These are phyloP conservation scores for Daldinia decipiens DNA, from an alignment of 495 filamentous ascomycete species.

Conservation along the genomic window DNA sequence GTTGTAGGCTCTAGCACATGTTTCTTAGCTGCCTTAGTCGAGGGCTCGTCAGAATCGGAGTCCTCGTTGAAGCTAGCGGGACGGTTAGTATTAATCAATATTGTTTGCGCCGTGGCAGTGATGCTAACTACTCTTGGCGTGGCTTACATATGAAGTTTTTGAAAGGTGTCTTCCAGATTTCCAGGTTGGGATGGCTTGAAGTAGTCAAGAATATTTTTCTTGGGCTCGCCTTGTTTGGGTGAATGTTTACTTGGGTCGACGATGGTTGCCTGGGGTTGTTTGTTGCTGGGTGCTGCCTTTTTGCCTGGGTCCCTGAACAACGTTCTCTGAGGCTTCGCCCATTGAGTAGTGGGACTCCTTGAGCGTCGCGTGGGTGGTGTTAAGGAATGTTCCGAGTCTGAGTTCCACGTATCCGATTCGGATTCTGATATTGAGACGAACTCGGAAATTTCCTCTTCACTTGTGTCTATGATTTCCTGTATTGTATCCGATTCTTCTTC, in stretches of 20 bases:
- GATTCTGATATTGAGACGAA: slow-evolving; percentile 35
- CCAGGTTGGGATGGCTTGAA: slow-evolving; percentile 26
- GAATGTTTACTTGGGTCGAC: slow-evolving; percentile 22
- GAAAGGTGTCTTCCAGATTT: slow-evolving; percentile 44
- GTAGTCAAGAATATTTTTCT: slow-evolving; percentile 1
- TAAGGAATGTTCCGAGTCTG: slow-evolving; percentile 35
- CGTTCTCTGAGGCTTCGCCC: slow-evolving; percentile 32
- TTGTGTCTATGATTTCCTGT: slow-evolving; percentile 3
- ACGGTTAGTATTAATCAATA: slow-evolving; percentile 22
- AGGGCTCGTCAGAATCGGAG: slow-evolving; percentile 32
- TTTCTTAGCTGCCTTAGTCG: slow-evolving; percentile 22
- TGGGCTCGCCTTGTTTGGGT: slow-evolving; percentile 18
- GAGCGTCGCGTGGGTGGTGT: slow-evolving; percentile 30
- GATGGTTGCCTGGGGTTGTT: slow-evolving; percentile 22
- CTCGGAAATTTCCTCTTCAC: slow-evolving; percentile 38
- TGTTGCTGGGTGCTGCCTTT: slow-evolving; percentile 20
- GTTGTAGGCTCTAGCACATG: slow-evolving; percentile 47
- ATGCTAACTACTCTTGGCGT: background rate
- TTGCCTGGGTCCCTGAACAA: slow-evolving; percentile 33
- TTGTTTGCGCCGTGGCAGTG: background rate
- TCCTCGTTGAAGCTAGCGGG: slow-evolving; percentile 41
- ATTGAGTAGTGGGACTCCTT: slow-evolving; percentile 28
- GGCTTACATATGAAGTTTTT: slow-evolving; percentile 47
- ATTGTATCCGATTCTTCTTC: slow-evolving; percentile 17
- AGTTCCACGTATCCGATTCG: slow-evolving; percentile 34